Conservation (phyloP, 2,329 filamentous ascomycete species). For the Emergomyces orientalis region DNA sequence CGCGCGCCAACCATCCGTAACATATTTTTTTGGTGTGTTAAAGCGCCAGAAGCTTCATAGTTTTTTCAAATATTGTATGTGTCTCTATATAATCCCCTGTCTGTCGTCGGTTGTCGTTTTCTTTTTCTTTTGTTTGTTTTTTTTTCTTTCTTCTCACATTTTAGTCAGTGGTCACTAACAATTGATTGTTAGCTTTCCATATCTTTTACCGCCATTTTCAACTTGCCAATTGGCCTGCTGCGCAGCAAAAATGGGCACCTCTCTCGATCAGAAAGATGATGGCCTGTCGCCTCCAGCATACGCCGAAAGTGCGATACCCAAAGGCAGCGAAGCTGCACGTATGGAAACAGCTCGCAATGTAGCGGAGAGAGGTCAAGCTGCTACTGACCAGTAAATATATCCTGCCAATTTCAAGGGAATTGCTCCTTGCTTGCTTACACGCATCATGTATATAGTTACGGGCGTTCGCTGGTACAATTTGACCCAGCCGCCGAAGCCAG, state of each 20-base stretch:
- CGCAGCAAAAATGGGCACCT: background rate
- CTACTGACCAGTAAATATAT: slow-evolving; percentile 39
- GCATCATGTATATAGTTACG: slow-evolving; percentile 32
- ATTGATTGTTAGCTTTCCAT: background rate
- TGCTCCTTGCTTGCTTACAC: background rate
- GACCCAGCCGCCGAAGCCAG: slow-evolving; percentile 49
- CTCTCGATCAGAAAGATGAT: background rate
- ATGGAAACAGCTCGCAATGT: slow-evolving; percentile 24
- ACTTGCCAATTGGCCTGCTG: background rate
- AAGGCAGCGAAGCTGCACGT: background rate
- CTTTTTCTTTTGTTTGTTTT: too few relatives aligned
- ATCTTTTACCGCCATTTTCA: too few relatives aligned
- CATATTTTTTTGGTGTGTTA: background rate
- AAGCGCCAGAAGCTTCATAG: too few relatives aligned
- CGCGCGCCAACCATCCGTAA: background rate
- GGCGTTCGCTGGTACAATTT: slow-evolving; percentile 44
- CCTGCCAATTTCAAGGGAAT: background rate
- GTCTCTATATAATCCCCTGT: background rate
- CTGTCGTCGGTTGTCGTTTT: too few relatives aligned
- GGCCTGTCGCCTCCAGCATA: background rate
- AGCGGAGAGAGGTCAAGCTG: slow-evolving; percentile 38
- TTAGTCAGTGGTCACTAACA: background rate
- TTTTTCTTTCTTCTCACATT: background rate
- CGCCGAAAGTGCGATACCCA: background rate
- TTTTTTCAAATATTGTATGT: background rate